phyloP scores from a whole-genome alignment of 2,329 filamentous ascomycete genomes.

The Diaporthe capsici region DNA sequence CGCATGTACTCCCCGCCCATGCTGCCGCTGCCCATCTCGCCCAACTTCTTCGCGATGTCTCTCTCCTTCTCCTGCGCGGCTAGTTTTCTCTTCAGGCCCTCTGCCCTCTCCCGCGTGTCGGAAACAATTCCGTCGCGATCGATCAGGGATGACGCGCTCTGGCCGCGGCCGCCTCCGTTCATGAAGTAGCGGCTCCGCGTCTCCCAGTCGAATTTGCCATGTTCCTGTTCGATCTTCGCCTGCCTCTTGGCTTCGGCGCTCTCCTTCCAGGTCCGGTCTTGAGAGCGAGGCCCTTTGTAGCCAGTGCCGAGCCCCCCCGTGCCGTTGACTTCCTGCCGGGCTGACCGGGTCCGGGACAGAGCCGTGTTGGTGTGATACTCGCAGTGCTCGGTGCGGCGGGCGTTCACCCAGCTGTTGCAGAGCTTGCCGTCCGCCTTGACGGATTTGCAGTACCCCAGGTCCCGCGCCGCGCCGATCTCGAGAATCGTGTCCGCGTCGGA shows the following conservation, averaged over 20 bases:
- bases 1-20: slow-evolving; percentile 81
- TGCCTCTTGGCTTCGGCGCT: slow-evolving; percentile 52
- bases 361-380: slow-evolving; percentile 92
- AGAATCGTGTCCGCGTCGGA: slow-evolving; percentile 91
- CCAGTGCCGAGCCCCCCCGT: slow-evolving; percentile 56
- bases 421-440: slow-evolving; percentile 86
- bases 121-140: slow-evolving; percentile 68
- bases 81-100: slow-evolving; percentile 75
- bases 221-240: slow-evolving; percentile 34
- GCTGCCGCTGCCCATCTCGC: slow-evolving; percentile 70
- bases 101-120: slow-evolving; percentile 73
- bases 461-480: slow-evolving; percentile 86
- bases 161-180: slow-evolving; percentile 52
- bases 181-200: slow-evolving; percentile 72
- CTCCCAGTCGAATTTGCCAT: slow-evolving; percentile 68
- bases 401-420: slow-evolving; percentile 90
- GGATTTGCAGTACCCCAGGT: slow-evolving; percentile 90
- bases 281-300: slow-evolving; percentile 41
- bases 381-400: slow-evolving; percentile 89
- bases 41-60: slow-evolving; percentile 78
- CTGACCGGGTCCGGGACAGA: slow-evolving; percentile 75
- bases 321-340: slow-evolving; percentile 85
- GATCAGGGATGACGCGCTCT: slow-evolving; percentile 72
- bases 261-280: slow-evolving; percentile 44
- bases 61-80: slow-evolving; percentile 79